A percentile compares a stretch with the other conserved stretches of the same genome.
phyloP scores from a whole-genome alignment of 805 yeast species.

The Kodamaea jinghongensis region DNA sequence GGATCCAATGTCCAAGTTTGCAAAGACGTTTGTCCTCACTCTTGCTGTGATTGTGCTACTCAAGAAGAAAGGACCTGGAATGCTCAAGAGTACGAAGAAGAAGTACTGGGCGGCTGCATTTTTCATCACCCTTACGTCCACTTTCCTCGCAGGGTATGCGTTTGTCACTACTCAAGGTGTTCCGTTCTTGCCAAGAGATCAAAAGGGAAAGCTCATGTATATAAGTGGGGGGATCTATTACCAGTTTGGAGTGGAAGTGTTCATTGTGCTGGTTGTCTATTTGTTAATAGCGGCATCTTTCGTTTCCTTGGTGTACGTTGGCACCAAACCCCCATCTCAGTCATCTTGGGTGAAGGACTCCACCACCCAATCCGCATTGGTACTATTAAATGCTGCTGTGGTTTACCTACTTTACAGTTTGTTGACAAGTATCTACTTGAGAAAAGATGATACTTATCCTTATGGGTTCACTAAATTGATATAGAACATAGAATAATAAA shows the following conservation, averaged over 20 bases:
- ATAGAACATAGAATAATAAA: constrained; percentile 12
- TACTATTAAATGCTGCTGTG: constrained; percentile 21
- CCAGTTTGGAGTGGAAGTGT: constrained; percentile 70
- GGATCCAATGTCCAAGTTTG: constrained; percentile 41
- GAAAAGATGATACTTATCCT: constrained; percentile 51
- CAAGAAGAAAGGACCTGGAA: constrained; percentile 45
- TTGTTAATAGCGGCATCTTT: constrained; percentile 41
- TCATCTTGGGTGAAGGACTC: no score
- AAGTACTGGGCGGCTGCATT: constrained; percentile 26
- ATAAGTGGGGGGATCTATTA: constrained; percentile 64
- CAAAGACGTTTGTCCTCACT: constrained; percentile 44
- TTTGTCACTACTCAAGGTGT: constrained; percentile 59
- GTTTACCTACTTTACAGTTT: constrained; percentile 41
- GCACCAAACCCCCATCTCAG: constrained; percentile 27
- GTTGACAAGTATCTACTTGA: constrained; percentile 42
- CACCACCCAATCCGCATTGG: constrained; percentile 13
- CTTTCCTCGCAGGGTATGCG: constrained; percentile 60
- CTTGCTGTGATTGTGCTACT: constrained; percentile 44
- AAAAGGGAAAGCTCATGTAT: constrained; percentile 49
- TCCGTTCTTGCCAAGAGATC: constrained; percentile 59
- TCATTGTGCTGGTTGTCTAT: constrained; percentile 53
- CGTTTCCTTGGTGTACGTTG: constrained; percentile 40
- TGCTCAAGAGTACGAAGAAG: constrained; percentile 20
- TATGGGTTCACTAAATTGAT: constrained; percentile 34
- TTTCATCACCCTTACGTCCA: constrained; percentile 39